A percentile compares a stretch with the other conserved stretches of the same genome.
phyloP scores from a whole-genome alignment of 2,329 filamentous ascomycete species.

The Bretziella fagacearum region DNA sequence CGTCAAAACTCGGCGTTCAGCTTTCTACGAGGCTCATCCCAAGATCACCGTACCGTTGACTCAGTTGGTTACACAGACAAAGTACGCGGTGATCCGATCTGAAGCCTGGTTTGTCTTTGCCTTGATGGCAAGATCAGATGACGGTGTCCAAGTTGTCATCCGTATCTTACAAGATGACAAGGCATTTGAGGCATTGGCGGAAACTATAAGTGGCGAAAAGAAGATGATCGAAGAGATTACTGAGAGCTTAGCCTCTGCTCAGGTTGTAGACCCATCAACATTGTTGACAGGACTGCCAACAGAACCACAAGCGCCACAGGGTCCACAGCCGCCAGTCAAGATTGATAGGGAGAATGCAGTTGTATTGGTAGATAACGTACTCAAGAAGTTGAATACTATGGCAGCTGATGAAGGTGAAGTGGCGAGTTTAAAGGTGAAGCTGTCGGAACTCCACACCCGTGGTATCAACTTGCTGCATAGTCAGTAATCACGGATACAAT shows the following conservation, averaged over 20 bases:
- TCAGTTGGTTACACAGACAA: conserved; percentile 38
- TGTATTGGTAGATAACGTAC: conserved; percentile 38
- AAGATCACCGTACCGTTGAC: conserved; percentile 28
- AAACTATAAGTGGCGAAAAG: conserved; percentile 8
- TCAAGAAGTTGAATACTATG: conserved; percentile 25
- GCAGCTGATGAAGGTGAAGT: background rate
- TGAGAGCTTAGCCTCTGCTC: conserved; percentile 16
- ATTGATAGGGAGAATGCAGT: conserved; percentile 43
- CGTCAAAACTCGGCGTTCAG: conserved; percentile 16
- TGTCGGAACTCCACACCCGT: conserved; percentile 32
- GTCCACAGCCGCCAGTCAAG: background rate
- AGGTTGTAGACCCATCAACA: conserved; percentile 14
- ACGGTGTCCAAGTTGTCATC: conserved; percentile 31
- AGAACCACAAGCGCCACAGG: conserved; percentile 9
- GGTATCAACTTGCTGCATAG: conserved; percentile 32
- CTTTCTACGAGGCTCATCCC: conserved; percentile 31
- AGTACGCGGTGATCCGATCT: conserved; percentile 41
- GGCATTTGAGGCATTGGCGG: conserved; percentile 1
- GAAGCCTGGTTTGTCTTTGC: conserved; percentile 47
- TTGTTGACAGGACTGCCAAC: conserved; percentile 21
- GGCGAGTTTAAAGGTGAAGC: conserved; percentile 19
- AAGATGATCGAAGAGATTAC: conserved; percentile 14
- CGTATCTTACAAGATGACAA: conserved; percentile 24
- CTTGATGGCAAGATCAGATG: conserved; percentile 36
- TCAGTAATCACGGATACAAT: too few relatives aligned